Conservation (phyloP, 2,329 filamentous ascomycete species). For the Zymoseptoria crescenta region DNA sequence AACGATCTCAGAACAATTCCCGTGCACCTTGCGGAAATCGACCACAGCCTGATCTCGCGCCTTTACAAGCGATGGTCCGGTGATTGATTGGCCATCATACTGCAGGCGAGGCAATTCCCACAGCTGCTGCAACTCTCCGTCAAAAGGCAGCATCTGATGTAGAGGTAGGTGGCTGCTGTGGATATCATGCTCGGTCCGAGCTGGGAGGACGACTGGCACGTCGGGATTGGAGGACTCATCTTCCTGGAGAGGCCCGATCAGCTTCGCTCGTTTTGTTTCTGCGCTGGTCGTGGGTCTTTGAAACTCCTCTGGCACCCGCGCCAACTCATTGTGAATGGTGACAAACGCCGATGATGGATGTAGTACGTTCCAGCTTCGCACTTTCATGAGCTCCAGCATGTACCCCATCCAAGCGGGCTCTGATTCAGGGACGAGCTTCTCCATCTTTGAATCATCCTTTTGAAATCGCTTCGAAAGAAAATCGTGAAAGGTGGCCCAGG, state of each 20-base stretch:
- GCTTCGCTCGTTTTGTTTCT: constrained; percentile 2
- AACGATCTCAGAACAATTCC: constrained; percentile 50
- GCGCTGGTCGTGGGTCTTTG: constrained; percentile 2
- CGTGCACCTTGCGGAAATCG: constrained; percentile 56
- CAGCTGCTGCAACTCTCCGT: constrained; percentile 42
- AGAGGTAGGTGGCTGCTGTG: constrained; percentile 31
- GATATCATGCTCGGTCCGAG: constrained; percentile 41
- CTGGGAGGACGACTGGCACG: constrained; percentile 11
- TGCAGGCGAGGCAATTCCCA: constrained; percentile 51
- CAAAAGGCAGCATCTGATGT: constrained; percentile 41
- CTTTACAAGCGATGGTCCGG: constrained; percentile 33
- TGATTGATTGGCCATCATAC: constrained; percentile 52
- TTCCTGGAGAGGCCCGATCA: constrained; percentile 6
- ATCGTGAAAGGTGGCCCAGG: constrained; percentile 77
- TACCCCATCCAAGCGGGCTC: constrained; percentile 74
- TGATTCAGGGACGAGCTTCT: constrained; percentile 57
- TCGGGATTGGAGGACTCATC: constrained; percentile 33
- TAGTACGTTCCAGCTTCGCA: constrained; percentile 68
- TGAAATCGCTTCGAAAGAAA: constrained; percentile 57
- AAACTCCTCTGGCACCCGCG: constrained; percentile 62
- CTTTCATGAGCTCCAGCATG: constrained; percentile 65
- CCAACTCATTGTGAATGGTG: constrained; percentile 71
- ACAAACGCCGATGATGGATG: constrained; percentile 61
- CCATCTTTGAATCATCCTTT: constrained; percentile 22
- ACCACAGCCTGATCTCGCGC: constrained; percentile 47